phyloP scores from a whole-genome alignment of 148 eudicot genomes.

The Cornus florida region DNA sequence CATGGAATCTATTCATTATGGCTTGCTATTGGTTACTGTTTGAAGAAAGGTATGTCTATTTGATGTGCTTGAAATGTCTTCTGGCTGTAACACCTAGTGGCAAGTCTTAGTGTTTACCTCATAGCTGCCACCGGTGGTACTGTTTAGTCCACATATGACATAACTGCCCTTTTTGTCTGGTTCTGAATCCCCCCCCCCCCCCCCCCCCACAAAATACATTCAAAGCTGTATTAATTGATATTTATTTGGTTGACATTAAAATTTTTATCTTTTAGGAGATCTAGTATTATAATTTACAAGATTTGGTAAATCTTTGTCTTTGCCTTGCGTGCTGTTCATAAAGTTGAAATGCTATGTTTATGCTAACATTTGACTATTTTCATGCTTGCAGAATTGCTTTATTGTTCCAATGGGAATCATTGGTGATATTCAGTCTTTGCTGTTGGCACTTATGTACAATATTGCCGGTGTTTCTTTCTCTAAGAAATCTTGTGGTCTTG shows the following conservation, averaged over 20 bases:
- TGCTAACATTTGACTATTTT: slow-evolving; percentile 21
- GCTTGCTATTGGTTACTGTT: background rate
- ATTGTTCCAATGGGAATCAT: slow-evolving; percentile 40
- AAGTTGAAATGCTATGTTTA: background rate
- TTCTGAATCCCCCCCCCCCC: background rate
- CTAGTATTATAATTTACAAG: background rate
- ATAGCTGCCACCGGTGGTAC: too few species aligned
- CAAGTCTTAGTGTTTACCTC: too few species aligned
- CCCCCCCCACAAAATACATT: background rate
- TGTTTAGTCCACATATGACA: background rate
- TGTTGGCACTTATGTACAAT: slow-evolving; percentile 73
- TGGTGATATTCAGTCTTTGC: slow-evolving; percentile 70
- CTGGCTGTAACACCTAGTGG: too few species aligned
- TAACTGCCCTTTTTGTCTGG: background rate
- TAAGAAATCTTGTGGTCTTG: slow-evolving; percentile 56
- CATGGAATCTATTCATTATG: background rate
- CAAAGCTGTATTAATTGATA: background rate
- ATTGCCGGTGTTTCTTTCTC: slow-evolving; percentile 54
- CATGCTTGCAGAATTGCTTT: slow-evolving; percentile 51
- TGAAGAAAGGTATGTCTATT: background rate
- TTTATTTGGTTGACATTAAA: background rate
- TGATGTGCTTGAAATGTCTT: background rate
- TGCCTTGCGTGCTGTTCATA: background rate
- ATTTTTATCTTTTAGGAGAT: background rate
- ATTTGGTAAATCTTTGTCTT: background rate